Percentiles rank a stretch among this genome's conserved stretches.
These are phyloP conservation scores for Panicum miliaceum DNA, from an alignment of 176 grass and related monocot genomes.

Conservation along the genomic window DNA sequence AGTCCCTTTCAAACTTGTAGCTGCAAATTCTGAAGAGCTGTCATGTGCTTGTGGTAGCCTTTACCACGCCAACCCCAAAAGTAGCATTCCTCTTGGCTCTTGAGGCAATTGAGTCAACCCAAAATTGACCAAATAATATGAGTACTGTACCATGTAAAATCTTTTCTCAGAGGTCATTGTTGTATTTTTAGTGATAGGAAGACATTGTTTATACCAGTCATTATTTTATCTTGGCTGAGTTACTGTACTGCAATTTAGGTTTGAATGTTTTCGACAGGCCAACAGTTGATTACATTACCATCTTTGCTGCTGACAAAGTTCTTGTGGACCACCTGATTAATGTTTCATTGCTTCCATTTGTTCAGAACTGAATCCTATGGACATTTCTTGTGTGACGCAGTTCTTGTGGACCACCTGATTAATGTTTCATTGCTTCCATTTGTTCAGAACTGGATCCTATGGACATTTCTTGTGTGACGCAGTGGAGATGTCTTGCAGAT, in stretches of 20 bases:
- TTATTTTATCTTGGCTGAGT: constrained; percentile 12
- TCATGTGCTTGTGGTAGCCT: not conserved
- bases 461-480: not conserved
- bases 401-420: not conserved
- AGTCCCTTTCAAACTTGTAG: constrained; percentile 7
- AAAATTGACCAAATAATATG: constrained; percentile 31
- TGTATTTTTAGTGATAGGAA: constrained; percentile 42
- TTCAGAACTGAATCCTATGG: not conserved
- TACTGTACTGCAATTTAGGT: constrained; percentile 21
- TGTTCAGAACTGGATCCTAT: not conserved
- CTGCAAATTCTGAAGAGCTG: constrained; percentile 16
- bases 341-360: not conserved
- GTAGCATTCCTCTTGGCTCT: constrained; percentile 32
- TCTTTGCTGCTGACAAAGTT: constrained; percentile 7
- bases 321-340: not conserved
- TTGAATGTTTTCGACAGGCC: not conserved
- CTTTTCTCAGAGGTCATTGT: not conserved
- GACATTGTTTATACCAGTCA: constrained; percentile 7
- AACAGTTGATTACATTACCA: not conserved
- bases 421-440: too few species aligned
- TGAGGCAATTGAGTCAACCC: not conserved
- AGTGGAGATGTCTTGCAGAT: not conserved
- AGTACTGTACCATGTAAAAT: constrained; percentile 29
- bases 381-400: not conserved
- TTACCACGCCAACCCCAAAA: not conserved